Conservation (phyloP, 1,284 basidiomycete genomes). For the Naganishia cerealis region DNA sequence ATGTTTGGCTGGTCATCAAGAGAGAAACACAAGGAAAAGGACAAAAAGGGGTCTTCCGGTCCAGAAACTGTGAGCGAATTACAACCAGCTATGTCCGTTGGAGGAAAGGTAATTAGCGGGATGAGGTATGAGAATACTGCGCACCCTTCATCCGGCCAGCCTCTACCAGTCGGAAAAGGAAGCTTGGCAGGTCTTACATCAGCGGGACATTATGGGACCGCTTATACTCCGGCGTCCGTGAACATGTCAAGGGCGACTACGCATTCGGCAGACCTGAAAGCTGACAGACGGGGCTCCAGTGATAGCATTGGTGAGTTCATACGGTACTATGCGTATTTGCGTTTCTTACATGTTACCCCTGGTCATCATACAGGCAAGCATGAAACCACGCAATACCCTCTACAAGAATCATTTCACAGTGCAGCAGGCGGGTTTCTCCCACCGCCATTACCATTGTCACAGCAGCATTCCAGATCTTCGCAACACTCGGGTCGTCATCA, state of each 20-base stretch:
- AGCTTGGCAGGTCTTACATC: not conserved
- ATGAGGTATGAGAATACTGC: slow-evolving; percentile 23
- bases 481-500: slow-evolving; percentile 17
- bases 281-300: slow-evolving; percentile 9
- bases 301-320: slow-evolving; percentile 12
- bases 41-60: slow-evolving; percentile 1
- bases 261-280: slow-evolving; percentile 8
- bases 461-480: slow-evolving; percentile 21
- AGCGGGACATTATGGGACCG: slow-evolving; percentile 6
- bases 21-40: slow-evolving; percentile 29
- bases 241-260: slow-evolving; percentile 22
- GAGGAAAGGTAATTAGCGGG: slow-evolving; percentile 17
- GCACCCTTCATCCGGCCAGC: slow-evolving; percentile 15
- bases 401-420: slow-evolving; percentile 10
- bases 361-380: not conserved
- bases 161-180: slow-evolving; percentile 14
- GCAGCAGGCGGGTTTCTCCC: slow-evolving; percentile 8
- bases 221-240: not conserved
- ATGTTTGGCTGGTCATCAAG: slow-evolving; percentile 28
- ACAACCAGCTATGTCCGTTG: not conserved
- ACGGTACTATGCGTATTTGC: no score
- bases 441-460: slow-evolving; percentile 11
- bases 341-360: not conserved
- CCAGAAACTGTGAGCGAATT: not conserved
- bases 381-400: slow-evolving; percentile 7